Evolutionary conservation across 1,139 yeast species (phyloP).

Genomic region (Suhomyces guaymorum): DNA sequence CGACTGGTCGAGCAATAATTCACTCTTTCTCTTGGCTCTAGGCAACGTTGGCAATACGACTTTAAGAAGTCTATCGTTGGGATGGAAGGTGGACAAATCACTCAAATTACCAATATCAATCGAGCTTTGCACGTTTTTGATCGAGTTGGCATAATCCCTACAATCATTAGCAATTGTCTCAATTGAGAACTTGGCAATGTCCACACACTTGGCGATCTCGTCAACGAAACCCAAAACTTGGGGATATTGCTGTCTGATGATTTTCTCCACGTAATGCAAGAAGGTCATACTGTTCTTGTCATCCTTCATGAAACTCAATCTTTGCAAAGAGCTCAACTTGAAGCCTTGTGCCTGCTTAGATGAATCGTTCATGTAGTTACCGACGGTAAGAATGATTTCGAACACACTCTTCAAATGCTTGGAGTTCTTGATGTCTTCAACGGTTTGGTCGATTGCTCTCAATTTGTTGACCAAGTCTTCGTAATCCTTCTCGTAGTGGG

Average conservation of each 20-base stretch:
- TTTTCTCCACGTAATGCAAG: conserved; percentile 75
- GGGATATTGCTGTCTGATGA: conserved; percentile 68
- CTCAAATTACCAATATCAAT: conserved; percentile 76
- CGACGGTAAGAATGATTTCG: conserved; percentile 77
- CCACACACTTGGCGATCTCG: conserved; percentile 59
- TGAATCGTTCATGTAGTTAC: conserved; percentile 81
- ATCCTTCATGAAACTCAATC: conserved; percentile 76
- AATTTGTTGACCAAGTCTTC: conserved; percentile 63
- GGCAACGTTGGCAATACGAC: conserved; percentile 67
- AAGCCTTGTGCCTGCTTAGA: conserved; percentile 82
- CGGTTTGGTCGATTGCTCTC: conserved; percentile 63
- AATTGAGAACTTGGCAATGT: conserved; percentile 64
- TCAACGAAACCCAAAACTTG: conserved; percentile 58
- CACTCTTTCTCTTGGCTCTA: conserved; percentile 67
- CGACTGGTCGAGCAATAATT: conserved; percentile 62
- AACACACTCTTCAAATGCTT: conserved; percentile 63
- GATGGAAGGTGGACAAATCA: conserved; percentile 74
- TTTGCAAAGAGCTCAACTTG: conserved; percentile 69
- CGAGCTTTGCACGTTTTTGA: conserved; percentile 70
- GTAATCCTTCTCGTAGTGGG: conserved; percentile 69
- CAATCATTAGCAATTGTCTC: conserved; percentile 69
- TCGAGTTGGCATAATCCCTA: conserved; percentile 53
- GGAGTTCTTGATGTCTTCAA: conserved; percentile 59
- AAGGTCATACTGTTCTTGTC: conserved; percentile 77
- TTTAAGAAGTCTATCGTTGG: conserved; percentile 62